Conservation (phyloP, 2,329 filamentous ascomycete species). For the Trichoderma citrinoviride region DNA sequence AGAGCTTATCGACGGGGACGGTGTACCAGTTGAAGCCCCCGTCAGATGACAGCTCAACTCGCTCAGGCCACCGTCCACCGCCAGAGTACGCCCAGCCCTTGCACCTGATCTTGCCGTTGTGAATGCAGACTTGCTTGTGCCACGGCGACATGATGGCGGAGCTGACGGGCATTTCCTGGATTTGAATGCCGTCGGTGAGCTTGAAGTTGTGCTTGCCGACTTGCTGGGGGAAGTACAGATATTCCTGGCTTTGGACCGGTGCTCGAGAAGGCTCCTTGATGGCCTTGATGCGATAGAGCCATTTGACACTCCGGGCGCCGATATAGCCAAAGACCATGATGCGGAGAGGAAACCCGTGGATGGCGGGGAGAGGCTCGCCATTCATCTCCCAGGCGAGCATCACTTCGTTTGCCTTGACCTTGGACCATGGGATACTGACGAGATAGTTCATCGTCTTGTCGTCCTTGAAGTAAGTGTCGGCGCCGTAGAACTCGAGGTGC, state of each 20-base stretch:
- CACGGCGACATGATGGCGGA: constrained; percentile 13
- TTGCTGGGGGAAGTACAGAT: constrained; percentile 14
- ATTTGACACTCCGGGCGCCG: constrained; percentile 8
- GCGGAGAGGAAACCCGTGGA: constrained; percentile 8
- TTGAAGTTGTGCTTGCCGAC: constrained; percentile 16
- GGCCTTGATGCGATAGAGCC: constrained; percentile 15
- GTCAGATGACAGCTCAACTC: constrained; percentile 7
- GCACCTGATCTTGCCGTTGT: constrained; percentile 12
- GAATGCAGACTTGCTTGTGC: constrained; percentile 10
- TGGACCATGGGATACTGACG: constrained; percentile 7
- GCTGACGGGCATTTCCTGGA: constrained; percentile 13
- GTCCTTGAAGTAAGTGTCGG: constrained; percentile 16
- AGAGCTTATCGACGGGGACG: not conserved
- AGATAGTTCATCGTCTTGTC: constrained; percentile 16
- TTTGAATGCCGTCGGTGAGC: constrained; percentile 12
- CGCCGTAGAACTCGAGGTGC: constrained; percentile 12
- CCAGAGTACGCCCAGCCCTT: constrained; percentile 15
- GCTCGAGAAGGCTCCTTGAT: constrained; percentile 11
- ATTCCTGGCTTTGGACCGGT: constrained; percentile 10
- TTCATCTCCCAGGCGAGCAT: constrained; percentile 16
- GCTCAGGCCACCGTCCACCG: constrained; percentile 12
- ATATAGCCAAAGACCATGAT: constrained; percentile 14
- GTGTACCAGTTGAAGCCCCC: constrained; percentile 16
- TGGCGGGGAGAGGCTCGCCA: not conserved
- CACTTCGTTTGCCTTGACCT: constrained; percentile 15